Evolutionary conservation across 768 basidiomycete genomes (phyloP), one percentile per base, ranked within the genome.

Genomic region (Lactifluus echinatus): DNA sequence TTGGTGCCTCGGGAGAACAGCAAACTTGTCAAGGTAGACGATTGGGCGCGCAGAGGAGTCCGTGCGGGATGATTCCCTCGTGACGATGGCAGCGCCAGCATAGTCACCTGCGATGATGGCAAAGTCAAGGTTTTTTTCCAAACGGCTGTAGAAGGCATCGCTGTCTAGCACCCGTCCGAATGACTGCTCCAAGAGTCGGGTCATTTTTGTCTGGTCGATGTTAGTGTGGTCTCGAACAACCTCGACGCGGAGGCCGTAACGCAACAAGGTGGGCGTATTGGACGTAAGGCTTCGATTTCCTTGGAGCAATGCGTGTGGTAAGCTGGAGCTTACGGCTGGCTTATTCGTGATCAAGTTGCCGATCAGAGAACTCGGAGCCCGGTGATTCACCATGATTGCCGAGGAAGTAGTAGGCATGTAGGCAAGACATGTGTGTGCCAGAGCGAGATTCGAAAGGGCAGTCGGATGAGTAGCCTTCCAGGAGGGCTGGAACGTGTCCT

Each of bases 321-420:
- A 79, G 64, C 92, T 94, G 2, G 94, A 95, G 65, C 91, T 94
- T 58, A 95, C 84, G 8, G 92, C 93, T 2, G 96, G 96, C 67
- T 93, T 95, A 70, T 99, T 99, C 31, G 95, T 99, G 67, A 99
- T 94, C 26, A 99, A 79, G 71, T 98, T 98, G 45, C 83, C 95
- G 65, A 99, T 98, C 60, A 99, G 81, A 2, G 91, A 91, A 59
- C 90, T 91, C 0, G 93, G 89, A 1, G 93, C 95, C 49, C 93
- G 90, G 73, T 99, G 96, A 14, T 93, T 95, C 48, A 98, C 96
- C 84, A 99, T 89, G 63, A 98, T 78, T 12, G 93, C 96, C 15
- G 93, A 96, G 2, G 95, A 92, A 2, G 89, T 81, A 7, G 87
- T 81, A 1, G 96, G 96, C 89, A 99, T 96, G 70, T 91, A 89